phyloP scores from a whole-genome alignment of 257 asterid genomes.

The Nicotiana knightiana region DNA sequence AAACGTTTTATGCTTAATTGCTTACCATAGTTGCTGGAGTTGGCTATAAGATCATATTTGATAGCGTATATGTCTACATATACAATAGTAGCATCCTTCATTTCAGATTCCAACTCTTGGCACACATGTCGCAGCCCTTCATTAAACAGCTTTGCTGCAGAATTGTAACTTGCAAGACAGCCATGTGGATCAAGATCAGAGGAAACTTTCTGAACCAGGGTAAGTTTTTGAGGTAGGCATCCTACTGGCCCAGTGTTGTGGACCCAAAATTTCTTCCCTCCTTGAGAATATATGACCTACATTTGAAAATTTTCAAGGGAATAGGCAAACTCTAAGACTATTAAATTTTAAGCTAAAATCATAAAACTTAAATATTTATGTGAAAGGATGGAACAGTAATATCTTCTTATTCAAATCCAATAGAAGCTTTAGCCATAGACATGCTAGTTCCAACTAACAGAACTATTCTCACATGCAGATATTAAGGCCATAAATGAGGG shows the following conservation, averaged over 20 bases:
- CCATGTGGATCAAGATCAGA: constrained; percentile 51
- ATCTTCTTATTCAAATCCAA: not conserved
- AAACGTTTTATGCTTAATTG: not conserved
- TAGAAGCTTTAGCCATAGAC: not conserved
- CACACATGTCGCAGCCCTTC: constrained; percentile 47
- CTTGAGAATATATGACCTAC: constrained; percentile 57
- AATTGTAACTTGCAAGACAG: constrained; percentile 57
- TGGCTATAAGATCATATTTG: constrained; percentile 70
- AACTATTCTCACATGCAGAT: not conserved
- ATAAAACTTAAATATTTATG: not conserved
- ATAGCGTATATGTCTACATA: constrained; percentile 73
- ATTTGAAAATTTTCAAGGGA: not conserved
- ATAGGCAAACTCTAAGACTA: not conserved
- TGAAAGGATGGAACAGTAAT: not conserved
- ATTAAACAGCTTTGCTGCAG: constrained; percentile 62
- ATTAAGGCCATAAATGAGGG: not conserved
- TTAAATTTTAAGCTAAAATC: not conserved
- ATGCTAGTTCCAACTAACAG: not conserved
- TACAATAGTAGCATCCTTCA: constrained; percentile 61
- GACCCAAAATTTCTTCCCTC: constrained; percentile 84
- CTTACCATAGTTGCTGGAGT: constrained; percentile 55
- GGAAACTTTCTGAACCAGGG: constrained; percentile 33
- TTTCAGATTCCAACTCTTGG: constrained; percentile 40
- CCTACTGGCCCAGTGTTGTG: constrained; percentile 95
- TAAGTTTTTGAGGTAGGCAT: constrained; percentile 71